A percentile compares a stretch with the other conserved stretches of the same genome.
phyloP scores from a whole-genome alignment of 1,139 yeast genomes.

The Kodamaea ohmeri region DNA sequence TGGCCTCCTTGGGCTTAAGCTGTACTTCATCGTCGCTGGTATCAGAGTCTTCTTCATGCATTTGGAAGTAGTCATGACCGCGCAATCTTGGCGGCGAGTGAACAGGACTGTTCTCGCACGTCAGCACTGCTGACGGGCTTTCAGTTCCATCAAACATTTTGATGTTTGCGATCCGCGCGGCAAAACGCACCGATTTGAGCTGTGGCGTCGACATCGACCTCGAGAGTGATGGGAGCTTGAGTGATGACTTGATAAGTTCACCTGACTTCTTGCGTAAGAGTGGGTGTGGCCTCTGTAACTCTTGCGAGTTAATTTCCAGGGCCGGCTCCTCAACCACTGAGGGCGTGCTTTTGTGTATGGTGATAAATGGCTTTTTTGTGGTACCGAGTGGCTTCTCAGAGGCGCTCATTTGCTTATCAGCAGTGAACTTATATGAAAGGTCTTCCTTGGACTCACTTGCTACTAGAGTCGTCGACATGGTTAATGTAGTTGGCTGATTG shows the following conservation, averaged over 20 bases:
- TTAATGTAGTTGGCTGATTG: too few relatives aligned
- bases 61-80: constrained; percentile 15
- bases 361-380: background rate
- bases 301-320: background rate
- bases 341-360: background rate
- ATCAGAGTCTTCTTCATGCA: constrained; percentile 19
- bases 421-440: too few relatives aligned
- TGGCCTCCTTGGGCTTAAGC: constrained; percentile 7
- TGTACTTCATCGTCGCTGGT: constrained; percentile 20
- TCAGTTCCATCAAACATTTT: constrained; percentile 45
- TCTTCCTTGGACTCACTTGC: too few relatives aligned
- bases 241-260: constrained; percentile 39
- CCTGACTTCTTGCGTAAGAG: constrained; percentile 39
- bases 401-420: background rate
- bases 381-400: background rate
- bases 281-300: constrained; percentile 15
- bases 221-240: constrained; percentile 30
- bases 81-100: constrained; percentile 28
- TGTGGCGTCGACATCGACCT: constrained; percentile 30
- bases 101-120: constrained; percentile 32
- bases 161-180: constrained; percentile 35
- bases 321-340: background rate
- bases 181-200: constrained; percentile 37
- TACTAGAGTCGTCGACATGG: too few relatives aligned
- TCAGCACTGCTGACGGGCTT: constrained; percentile 39